phyloP scores from a whole-genome alignment of 257 asterid genomes.

The Nicotiana otophora region DNA sequence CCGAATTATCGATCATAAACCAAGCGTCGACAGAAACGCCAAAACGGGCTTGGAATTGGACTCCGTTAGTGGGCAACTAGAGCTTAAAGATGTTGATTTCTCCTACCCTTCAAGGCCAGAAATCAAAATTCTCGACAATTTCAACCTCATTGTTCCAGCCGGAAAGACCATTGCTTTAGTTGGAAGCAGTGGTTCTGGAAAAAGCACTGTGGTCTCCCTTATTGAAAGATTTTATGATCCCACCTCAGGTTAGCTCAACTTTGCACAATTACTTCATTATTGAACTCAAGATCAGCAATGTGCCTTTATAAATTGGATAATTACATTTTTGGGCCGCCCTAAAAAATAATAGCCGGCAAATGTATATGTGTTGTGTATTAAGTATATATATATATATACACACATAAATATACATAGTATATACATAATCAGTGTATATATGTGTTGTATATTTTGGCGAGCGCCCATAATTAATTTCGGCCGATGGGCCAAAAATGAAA shows the following conservation, averaged over 20 bases:
- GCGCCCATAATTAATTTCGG: too few relatives aligned
- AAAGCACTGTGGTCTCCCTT: slow-evolving; percentile 88
- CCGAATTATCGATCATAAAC: slow-evolving; percentile 70
- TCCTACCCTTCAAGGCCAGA: slow-evolving; percentile 82
- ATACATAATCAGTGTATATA: too few relatives aligned
- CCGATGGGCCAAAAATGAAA: too few relatives aligned
- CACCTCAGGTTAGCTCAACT: slow-evolving; percentile 46
- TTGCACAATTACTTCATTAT: background rate
- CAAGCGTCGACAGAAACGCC: slow-evolving; percentile 45
- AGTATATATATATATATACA: too few relatives aligned
- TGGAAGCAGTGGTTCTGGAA: slow-evolving; percentile 92
- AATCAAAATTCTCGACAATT: slow-evolving; percentile 44
- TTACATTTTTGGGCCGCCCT: too few relatives aligned
- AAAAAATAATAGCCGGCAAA: too few relatives aligned
- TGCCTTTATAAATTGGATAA: background rate
- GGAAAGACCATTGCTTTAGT: slow-evolving; percentile 87
- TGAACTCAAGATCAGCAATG: background rate
- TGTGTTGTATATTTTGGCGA: too few relatives aligned
- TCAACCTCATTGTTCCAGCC: slow-evolving; percentile 61
- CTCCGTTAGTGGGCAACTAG: slow-evolving; percentile 59
- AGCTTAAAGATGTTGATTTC: slow-evolving; percentile 62
- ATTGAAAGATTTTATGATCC: slow-evolving; percentile 93
- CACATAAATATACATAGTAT: too few relatives aligned
- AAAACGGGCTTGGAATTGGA: slow-evolving; percentile 66
- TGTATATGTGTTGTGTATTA: too few relatives aligned